Percentiles rank a stretch among this genome's conserved stretches.
These are phyloP conservation scores for Arabidopsis suecica DNA, from an alignment of 345 rosid genomes.

Conservation along the genomic window DNA sequence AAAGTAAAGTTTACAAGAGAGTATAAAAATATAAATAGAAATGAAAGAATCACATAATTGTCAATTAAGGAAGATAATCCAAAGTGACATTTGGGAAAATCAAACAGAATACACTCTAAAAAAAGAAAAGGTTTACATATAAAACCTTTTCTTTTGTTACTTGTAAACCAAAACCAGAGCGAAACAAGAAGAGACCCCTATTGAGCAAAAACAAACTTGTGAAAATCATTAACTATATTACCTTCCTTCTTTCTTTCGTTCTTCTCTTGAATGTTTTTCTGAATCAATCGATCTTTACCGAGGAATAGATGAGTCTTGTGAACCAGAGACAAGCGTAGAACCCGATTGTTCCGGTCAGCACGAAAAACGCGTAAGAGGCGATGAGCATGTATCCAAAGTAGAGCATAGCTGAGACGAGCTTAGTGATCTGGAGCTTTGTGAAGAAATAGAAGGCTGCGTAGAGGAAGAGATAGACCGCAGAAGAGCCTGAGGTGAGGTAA, in stretches of 20 bases:
- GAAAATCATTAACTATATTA: constrained; percentile 35
- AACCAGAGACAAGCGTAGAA: constrained; percentile 84
- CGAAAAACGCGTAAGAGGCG: constrained; percentile 73
- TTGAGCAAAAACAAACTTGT: constrained; percentile 28
- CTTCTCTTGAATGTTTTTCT: constrained; percentile 23
- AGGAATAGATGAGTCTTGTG: constrained; percentile 82
- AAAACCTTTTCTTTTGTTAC: constrained; percentile 32
- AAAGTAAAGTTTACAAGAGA: background rate
- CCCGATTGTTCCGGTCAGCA: constrained; percentile 74
- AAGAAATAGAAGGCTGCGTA: constrained; percentile 83
- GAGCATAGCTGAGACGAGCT: constrained; percentile 64
- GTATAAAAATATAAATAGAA: constrained; percentile 14
- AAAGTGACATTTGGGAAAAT: constrained; percentile 27
- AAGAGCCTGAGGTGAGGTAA: constrained; percentile 84
- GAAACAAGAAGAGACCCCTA: constrained; percentile 33
- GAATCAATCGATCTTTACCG: constrained; percentile 74
- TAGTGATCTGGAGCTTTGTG: constrained; percentile 82
- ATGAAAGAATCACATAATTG: constrained; percentile 37
- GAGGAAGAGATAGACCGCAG: constrained; percentile 73
- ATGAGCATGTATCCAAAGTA: constrained; percentile 85
- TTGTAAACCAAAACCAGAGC: constrained; percentile 35
- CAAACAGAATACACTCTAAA: constrained; percentile 32
- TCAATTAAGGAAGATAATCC: constrained; percentile 26
- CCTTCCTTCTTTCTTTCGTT: constrained; percentile 6
- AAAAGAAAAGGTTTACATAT: constrained; percentile 28